Evolutionary conservation across 306 rosid genomes (phyloP), one percentile per base, ranked within the genome.

Genomic region (Astragalus glycyphyllos): DNA sequence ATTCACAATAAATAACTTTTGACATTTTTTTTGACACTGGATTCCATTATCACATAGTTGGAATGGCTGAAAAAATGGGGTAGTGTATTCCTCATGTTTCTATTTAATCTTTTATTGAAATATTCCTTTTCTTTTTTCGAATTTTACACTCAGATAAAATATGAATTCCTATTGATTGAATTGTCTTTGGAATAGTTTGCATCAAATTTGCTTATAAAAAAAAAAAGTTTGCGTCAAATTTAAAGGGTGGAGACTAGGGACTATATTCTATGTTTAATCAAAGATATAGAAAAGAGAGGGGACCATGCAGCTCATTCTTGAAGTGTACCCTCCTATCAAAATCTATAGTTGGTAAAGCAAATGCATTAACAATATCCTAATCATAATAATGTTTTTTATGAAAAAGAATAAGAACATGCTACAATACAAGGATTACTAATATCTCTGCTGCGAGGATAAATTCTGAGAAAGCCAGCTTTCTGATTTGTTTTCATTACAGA

Each of bases 251-350:
- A 68, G 71, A 75, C 74, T 48, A n/a, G 40, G 40, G 40, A 35
- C 40, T 72, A 77, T 69, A 73, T 77, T 82, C 77, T 74, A 58
- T 56, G 26, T 57, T 73, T 71, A 69, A 73, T 49, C 60, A 77
- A 65, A 74, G 69, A 74, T 56, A 77, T 58, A 12, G 23, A 11
- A 60, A 54, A 51, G 26, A 49, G 34, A 62, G 38, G 63, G 79
- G 78, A 53, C 80, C 73, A 50, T 38, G 41, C 23, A 20, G 23
- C 65, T 62, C 40, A 31, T 71, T 26, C 42, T 59, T 37, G n/a
- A 41, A 62, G 60, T 31, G 65, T 49, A 69, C 5, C 9, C 31
- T 4, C 32, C 44, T 20, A 56, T 12, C 45, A 63, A 71, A 49
- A 16, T 37, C 67, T 42, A 53, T 50, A 20, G 37, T 60, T 47